phyloP scores from a whole-genome alignment of 257 asterid species.

The Petunia secreta region DNA sequence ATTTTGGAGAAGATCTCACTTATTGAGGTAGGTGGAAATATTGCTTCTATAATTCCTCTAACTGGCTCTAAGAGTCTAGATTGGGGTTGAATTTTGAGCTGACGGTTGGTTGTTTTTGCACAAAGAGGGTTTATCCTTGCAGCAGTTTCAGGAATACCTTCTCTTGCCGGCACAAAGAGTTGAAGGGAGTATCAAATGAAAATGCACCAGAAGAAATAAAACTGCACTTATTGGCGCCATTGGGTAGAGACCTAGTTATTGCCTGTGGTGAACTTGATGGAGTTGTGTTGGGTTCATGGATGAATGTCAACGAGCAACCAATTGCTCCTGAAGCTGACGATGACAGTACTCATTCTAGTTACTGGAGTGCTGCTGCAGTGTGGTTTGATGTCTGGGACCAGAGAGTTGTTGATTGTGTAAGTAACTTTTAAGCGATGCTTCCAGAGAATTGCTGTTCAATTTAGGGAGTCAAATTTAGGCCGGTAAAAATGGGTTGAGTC shows the following conservation, averaged over 20 bases:
- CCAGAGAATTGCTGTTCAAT: not conserved
- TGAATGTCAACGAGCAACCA: conserved; percentile 55
- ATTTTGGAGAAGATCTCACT: conserved; percentile 77
- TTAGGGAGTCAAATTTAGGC: not conserved
- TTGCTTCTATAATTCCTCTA: conserved; percentile 35
- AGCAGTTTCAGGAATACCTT: conserved; percentile 74
- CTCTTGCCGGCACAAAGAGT: conserved; percentile 55
- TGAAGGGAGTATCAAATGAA: conserved; percentile 47
- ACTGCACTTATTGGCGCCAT: conserved; percentile 63
- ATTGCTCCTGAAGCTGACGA: conserved; percentile 67
- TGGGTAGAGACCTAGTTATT: conserved; percentile 48
- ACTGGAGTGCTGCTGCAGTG: conserved; percentile 93
- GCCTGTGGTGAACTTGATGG: conserved; percentile 95
- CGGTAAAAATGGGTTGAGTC: conserved; percentile 11
- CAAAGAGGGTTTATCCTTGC: conserved; percentile 96
- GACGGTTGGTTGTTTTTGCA: conserved; percentile 49
- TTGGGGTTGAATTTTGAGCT: conserved; percentile 48
- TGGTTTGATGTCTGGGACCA: conserved; percentile 99
- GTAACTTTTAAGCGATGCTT: conserved; percentile 34
- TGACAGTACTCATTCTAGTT: conserved; percentile 74
- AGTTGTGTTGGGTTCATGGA: conserved; percentile 90
- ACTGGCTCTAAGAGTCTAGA: conserved; percentile 27
- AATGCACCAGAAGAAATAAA: conserved; percentile 47
- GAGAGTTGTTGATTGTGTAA: conserved; percentile 85
- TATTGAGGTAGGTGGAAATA: conserved; percentile 71